Base-by-base conservation (phyloP, 352 stramenopile genomes). In the Hyaloperonospora brassicae region DNA sequence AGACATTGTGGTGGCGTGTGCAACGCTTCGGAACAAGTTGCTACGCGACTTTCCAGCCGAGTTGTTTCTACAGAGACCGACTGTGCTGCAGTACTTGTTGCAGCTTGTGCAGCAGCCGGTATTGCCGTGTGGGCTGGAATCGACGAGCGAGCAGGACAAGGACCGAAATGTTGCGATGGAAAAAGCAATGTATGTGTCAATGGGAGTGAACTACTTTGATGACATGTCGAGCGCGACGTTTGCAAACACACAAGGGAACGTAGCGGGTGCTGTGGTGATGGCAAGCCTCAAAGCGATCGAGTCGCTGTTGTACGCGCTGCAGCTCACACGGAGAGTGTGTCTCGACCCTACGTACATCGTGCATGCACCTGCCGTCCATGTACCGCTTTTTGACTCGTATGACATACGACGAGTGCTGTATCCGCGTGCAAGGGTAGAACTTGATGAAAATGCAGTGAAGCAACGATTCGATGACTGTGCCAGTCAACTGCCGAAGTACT, bases 121-220 rank as follows among this genome's bases (percentile, higher is more conserved):
- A 43, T 57, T 89, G 2, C 55, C 64, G 5, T 42, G 47, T 34
- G 64, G 46, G 6, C 42, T 54, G 6, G 59, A 25, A 2, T 47
- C 45, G 1, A 24, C 14, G 21, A 49, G 5, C 41, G 24, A 25
- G 23, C 11, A 31, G 51, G 12, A 11, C 4, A 13, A 10, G 27
- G 12, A 2, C 0, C 14, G 9, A 21, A 2, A 57, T 14, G 9
- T 25, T 25, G 13, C 51, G 27, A 36, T 72, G 51, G 51, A 66
- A 21, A 47, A 47, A 36, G 54, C 61, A 8, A 68, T 76, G 65
- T 57, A 63, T 11, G 45, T 73, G 2, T 62, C 64, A 0, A 44
- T 76, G 40, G 80, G 80, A 1, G 76, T 83, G 1, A 88, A 88
- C 47, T 90, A 90, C 58, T 90, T 90, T 56, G 74, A 88, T 41